phyloP scores from a whole-genome alignment of 306 rosid species.

The Dalbergia cochinchinensis region DNA sequence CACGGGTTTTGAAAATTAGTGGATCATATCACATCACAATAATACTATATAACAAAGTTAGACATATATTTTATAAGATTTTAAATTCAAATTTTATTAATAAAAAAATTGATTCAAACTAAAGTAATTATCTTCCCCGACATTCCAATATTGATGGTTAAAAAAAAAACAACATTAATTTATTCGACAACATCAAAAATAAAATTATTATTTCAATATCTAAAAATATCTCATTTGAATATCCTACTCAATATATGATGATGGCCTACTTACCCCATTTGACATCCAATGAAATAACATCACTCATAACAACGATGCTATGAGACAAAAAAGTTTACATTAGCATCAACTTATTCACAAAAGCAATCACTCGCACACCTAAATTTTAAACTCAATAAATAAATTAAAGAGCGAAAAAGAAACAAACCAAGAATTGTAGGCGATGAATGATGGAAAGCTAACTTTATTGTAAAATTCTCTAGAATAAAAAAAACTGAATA shows the following conservation, averaged over 20 bases:
- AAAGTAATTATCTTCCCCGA: no score
- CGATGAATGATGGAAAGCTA: conserved; percentile 5
- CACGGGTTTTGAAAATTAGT: background rate
- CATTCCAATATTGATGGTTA: no score
- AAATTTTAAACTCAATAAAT: background rate
- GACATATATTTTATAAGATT: background rate
- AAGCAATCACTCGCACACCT: background rate
- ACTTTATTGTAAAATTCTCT: conserved; percentile 27
- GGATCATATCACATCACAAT: background rate
- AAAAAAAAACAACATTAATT: no score
- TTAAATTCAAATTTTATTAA: no score
- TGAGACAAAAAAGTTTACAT: background rate
- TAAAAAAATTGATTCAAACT: no score
- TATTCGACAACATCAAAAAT: no score
- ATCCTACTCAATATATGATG: no score
- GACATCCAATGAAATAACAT: no score
- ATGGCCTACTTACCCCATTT: no score
- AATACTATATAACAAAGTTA: background rate
- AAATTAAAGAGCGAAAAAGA: background rate
- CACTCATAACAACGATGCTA: no score
- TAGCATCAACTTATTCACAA: background rate
- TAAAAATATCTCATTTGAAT: no score
- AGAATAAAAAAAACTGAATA: conserved; percentile 21
- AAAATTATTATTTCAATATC: no score
- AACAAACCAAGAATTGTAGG: conserved; percentile 11